Evolutionary conservation across 1,284 basidiomycete genomes (phyloP).

Genomic region (Fomitopsis schrenkii): DNA sequence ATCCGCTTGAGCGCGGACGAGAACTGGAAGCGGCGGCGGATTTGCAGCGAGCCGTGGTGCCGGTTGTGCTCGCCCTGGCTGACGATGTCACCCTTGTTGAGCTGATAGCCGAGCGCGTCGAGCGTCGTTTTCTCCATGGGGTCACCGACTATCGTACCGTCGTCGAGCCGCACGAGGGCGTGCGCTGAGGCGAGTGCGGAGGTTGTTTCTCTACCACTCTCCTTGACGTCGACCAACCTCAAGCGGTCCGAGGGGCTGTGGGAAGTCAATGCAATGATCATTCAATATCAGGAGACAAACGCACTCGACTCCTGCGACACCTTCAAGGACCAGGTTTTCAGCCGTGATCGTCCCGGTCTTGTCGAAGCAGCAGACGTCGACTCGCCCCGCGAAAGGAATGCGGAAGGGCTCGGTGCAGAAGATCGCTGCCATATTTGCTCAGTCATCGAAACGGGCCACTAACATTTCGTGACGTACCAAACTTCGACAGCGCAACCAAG

Average conservation of each 20-base stretch:
- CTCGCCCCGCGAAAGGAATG: slow-evolving; percentile 89
- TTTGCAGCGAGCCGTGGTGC: slow-evolving; percentile 61
- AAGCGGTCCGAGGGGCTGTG: slow-evolving; percentile 52
- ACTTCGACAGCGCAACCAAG: slow-evolving; percentile 90
- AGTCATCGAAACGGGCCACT: not conserved
- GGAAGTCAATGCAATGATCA: slow-evolving; percentile 1
- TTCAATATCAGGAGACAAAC: slow-evolving; percentile 24
- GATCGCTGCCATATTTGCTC: slow-evolving; percentile 56
- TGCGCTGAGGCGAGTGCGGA: slow-evolving; percentile 93
- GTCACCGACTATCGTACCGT: slow-evolving; percentile 93
- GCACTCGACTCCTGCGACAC: slow-evolving; percentile 84
- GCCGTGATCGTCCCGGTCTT: slow-evolving; percentile 97
- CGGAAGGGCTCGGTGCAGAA: slow-evolving; percentile 98
- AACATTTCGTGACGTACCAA: slow-evolving; percentile 43
- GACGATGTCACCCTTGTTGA: slow-evolving; percentile 74
- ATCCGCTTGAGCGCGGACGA: slow-evolving; percentile 94
- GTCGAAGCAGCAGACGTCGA: slow-evolving; percentile 97
- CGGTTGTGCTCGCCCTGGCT: slow-evolving; percentile 48
- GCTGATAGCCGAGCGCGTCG: slow-evolving; percentile 87
- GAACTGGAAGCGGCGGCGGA: slow-evolving; percentile 92
- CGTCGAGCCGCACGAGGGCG: slow-evolving; percentile 89
- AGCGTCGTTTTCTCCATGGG: slow-evolving; percentile 99
- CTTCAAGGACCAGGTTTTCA: slow-evolving; percentile 92
- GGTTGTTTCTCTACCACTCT: slow-evolving; percentile 75
- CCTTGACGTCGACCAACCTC: slow-evolving; percentile 76